Conservation (phyloP, 768 basidiomycete genomes). For the Omphalotus guepiniiformis region DNA sequence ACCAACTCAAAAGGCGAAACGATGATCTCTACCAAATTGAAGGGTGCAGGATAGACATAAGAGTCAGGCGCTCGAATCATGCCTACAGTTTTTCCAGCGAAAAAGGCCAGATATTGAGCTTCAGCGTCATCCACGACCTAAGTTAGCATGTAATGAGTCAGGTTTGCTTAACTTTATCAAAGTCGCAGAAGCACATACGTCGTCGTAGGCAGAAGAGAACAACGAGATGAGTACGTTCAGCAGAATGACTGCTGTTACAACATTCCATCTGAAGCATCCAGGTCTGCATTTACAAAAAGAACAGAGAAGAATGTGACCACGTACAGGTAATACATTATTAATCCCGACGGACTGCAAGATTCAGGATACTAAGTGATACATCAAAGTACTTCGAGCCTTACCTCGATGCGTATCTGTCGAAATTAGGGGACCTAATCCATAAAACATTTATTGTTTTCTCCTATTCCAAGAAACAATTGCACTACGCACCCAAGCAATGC, state of each 20-base stretch:
- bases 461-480: neutral
- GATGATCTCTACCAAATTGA: constrained; percentile 85
- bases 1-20: constrained; percentile 86
- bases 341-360: constrained; percentile 44
- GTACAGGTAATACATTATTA: constrained; percentile 78
- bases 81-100: constrained; percentile 78
- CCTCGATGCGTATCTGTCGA: constrained; percentile 51
- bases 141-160: neutral
- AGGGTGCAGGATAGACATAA: constrained; percentile 89
- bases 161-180: neutral
- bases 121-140: constrained; percentile 82
- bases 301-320: constrained; percentile 18
- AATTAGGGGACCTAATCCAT: constrained; percentile 56
- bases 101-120: constrained; percentile 88
- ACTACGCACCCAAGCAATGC: constrained; percentile 69
- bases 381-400: constrained; percentile 17
- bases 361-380: constrained; percentile 1
- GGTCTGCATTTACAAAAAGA: constrained; percentile 6
- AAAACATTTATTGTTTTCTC: neutral
- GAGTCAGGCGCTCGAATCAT: constrained; percentile 86
- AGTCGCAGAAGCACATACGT: constrained; percentile 54
- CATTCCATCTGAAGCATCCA: constrained; percentile 60
- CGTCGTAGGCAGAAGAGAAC: constrained; percentile 89
- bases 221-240: constrained; percentile 95
- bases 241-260: constrained; percentile 76